Evolutionary conservation across 768 basidiomycete species (phyloP), one percentile per base, ranked within the genome.

Genomic region (Suillus lakei): DNA sequence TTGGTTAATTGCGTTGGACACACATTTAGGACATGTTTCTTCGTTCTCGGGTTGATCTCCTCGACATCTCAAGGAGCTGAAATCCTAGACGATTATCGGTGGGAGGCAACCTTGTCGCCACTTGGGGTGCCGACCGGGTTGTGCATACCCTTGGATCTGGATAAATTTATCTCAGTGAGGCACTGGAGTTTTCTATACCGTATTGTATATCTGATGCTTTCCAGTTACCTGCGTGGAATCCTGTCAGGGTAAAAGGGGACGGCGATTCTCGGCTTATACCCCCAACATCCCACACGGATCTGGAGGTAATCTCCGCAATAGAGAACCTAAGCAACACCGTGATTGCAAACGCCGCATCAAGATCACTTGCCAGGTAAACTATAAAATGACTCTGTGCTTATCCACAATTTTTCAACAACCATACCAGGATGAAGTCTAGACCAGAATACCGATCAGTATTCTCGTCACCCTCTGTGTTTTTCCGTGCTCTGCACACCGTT

Each of bases 311-410:
- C 70, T 90, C 91, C 5, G 93, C 94, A 5, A 93, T 99, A 59
- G 91, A 95, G 71, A 98, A 98, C 74, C 82, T 99, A 48, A 90
- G 92, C 34, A 99, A 99, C 74, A 94, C 96, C 23, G 96, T 99
- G 60, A 92, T 99, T 64, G 96, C 96, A 0, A 96, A 96, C 72
- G 88, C 93, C 28, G 96, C 98, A 1, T 99, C 98, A 28, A 87
- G 95, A 54, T 91, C 94, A 21, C 81, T 99, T 44, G 90, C 94
- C 34, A 88, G 87, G 95, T 96, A 72, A 68, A 85, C 46, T 63
- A 51, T 26, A 7, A 16, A 10, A 61, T 43, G 30, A 26, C 1
- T 28, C 36, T 15, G 10, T 41, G 12, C 23, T 13, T 43, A 48
- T 62, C 70, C 6, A 69, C 46, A 23, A 60, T 39, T 48, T 13